These are phyloP conservation scores for Boletus coccyginus DNA, from an alignment of 768 basidiomycete species.

Conservation along the genomic window DNA sequence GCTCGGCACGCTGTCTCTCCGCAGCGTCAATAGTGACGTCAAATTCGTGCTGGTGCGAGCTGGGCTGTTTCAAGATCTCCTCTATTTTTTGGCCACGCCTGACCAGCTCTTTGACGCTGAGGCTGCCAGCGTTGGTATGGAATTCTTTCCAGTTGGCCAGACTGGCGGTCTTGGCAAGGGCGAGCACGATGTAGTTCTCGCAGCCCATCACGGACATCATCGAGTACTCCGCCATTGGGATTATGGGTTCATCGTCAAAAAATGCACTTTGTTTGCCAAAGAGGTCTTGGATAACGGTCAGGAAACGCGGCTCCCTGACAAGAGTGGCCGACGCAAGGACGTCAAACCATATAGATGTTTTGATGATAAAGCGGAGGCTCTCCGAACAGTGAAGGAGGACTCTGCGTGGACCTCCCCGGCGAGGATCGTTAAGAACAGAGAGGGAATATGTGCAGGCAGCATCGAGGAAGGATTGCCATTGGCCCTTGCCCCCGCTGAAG, in stretches of 20 bases:
- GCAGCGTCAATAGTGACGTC: slow-evolving; percentile 1
- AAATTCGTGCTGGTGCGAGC: not conserved
- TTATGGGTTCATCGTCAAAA: slow-evolving; percentile 37
- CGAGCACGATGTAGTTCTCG: slow-evolving; percentile 75
- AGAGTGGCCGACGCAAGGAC: slow-evolving; percentile 77
- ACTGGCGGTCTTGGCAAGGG: slow-evolving; percentile 68
- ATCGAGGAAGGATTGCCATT: slow-evolving; percentile 65
- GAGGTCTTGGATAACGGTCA: slow-evolving; percentile 51
- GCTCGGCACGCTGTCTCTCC: slow-evolving; percentile 26
- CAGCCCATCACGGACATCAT: slow-evolving; percentile 88
- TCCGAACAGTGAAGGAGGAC: slow-evolving; percentile 45
- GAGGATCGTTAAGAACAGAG: slow-evolving; percentile 40
- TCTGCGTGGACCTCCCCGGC: slow-evolving; percentile 39
- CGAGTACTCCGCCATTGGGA: slow-evolving; percentile 44
- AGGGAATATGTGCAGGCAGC: slow-evolving; percentile 58
- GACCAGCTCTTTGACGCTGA: slow-evolving; percentile 63
- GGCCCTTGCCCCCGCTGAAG: slow-evolving; percentile 71
- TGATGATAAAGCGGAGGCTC: slow-evolving; percentile 70
- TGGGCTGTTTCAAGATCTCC: slow-evolving; percentile 24
- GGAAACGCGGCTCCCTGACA: slow-evolving; percentile 54
- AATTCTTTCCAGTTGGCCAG: slow-evolving; percentile 65
- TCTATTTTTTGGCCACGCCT: slow-evolving; percentile 53
- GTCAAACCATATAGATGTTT: slow-evolving; percentile 86
- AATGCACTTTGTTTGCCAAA: slow-evolving; percentile 36
- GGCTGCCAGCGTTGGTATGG: slow-evolving; percentile 37